A percentile compares a stretch with the other conserved stretches of the same genome.
phyloP scores from a whole-genome alignment of 768 basidiomycete genomes.

The Xerocomellus chrysenteron region DNA sequence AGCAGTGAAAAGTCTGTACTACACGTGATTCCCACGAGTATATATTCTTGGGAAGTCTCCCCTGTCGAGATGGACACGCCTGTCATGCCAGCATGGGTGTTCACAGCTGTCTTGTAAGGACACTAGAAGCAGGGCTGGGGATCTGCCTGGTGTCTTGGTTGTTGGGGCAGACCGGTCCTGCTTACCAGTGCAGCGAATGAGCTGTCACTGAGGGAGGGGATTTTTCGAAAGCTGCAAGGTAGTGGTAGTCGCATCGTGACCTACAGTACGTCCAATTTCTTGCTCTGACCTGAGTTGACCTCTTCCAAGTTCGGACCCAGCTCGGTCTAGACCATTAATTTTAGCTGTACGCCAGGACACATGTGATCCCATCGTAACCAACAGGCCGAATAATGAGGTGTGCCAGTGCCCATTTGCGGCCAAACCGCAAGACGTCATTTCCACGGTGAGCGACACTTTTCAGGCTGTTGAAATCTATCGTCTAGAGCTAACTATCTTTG shows the following conservation, averaged over 20 bases:
- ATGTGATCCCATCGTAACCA: background rate
- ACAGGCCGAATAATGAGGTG: background rate
- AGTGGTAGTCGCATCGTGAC: too few species aligned
- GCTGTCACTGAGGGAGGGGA: background rate
- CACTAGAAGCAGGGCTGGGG: background rate
- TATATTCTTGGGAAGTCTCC: background rate
- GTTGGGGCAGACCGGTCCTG: too few species aligned
- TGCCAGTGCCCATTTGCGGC: background rate
- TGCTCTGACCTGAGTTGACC: background rate
- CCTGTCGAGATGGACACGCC: too few species aligned
- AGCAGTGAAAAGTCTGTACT: background rate
- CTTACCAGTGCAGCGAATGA: background rate
- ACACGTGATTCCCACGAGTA: constrained; percentile 12
- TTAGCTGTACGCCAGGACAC: too few species aligned
- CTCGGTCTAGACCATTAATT: too few species aligned
- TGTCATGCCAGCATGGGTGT: too few species aligned
- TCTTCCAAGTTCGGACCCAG: background rate
- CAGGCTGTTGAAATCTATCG: constrained; percentile 14
- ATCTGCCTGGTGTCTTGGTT: background rate
- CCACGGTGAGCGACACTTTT: constrained; percentile 7
- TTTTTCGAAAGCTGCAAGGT: too few species aligned
- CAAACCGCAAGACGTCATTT: background rate
- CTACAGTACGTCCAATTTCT: too few species aligned
- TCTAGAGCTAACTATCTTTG: constrained; percentile 6
- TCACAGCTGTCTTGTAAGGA: too few species aligned